Base-by-base conservation (phyloP, 179 eudicot species). In the Silene noctiflora region DNA sequence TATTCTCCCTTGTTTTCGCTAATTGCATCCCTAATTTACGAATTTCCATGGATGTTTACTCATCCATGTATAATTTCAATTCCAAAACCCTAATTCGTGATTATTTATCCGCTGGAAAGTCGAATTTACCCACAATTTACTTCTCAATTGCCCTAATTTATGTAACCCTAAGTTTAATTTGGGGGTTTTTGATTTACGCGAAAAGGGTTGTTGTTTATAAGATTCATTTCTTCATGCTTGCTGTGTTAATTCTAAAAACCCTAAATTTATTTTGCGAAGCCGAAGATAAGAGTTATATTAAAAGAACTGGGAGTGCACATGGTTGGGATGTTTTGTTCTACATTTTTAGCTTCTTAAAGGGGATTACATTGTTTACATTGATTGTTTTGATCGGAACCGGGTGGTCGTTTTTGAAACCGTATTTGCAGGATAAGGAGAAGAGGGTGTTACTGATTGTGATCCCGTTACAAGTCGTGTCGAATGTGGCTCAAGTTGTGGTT, bases 241-340 rank as follows among this genome's bases (percentile, higher is more conserved):
- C 78, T 3, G 85, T 88, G 42, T 58, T 89, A n/a, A 1, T 85
- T 0, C 46, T 89, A 22, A 89, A 89, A 64, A 84, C 86, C 0
- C 64, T 90, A 82, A 84, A 90, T 76, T 71, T 90, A 27, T 35
- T 90, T 16, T 90, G 88, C 51, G 90, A 86, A 65, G 91, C 88
- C 8, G 91, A 88, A 73, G 91, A 88, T 68, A 88, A 86, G 58
- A 76, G 82, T 1, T 84, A 75, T 20, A 78, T 89, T 20, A 86
- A 89, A 75, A 64, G 81, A 6, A 88, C 89, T 0, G 94, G 91
- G 1, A 82, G 71, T 16, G 88, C 89, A 0, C 94, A 89, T 69
- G 90, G 91, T 6, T 90, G 95, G 95, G 95, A 90, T 84, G 90
- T 88, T 13, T 63, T 90, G 87, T 90, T 90, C 77, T 90, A 90